Evolutionary conservation across 2,329 filamentous ascomycete genomes (phyloP).

Genomic region (Fusarium tanahbumbuense): DNA sequence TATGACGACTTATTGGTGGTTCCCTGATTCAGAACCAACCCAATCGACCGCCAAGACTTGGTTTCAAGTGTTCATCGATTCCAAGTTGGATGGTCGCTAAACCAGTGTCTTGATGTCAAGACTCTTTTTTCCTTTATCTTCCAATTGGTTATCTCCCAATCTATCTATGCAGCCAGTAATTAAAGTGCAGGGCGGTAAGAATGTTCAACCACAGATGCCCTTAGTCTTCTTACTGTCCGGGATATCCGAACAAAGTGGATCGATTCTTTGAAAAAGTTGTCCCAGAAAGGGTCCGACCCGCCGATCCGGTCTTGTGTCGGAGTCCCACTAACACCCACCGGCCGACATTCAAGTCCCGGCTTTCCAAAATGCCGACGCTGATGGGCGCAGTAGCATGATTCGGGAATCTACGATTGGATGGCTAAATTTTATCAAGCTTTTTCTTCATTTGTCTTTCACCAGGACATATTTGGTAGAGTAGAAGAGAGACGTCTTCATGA

Average conservation of each 20-base stretch:
- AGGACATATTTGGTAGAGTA: background rate
- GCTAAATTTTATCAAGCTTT: background rate
- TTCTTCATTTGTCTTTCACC: background rate
- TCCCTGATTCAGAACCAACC: slow-evolving; percentile 29
- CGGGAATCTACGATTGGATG: slow-evolving; percentile 6
- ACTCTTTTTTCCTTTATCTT: slow-evolving; percentile 5
- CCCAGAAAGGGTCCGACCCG: slow-evolving; percentile 22
- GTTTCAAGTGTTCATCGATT: slow-evolving; percentile 25
- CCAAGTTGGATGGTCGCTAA: slow-evolving; percentile 21
- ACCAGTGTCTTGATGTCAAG: slow-evolving; percentile 23
- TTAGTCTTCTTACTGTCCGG: slow-evolving; percentile 9
- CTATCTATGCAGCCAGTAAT: background rate
- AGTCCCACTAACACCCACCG: slow-evolving; percentile 25
- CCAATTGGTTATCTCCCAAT: slow-evolving; percentile 7
- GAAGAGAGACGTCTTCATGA: slow-evolving; percentile 6
- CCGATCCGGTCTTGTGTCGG: slow-evolving; percentile 35
- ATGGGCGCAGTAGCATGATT: slow-evolving; percentile 8
- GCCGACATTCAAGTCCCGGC: slow-evolving; percentile 20
- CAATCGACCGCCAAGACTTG: slow-evolving; percentile 7
- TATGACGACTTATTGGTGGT: slow-evolving; percentile 36
- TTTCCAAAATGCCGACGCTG: slow-evolving; percentile 19
- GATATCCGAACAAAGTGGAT: slow-evolving; percentile 35
- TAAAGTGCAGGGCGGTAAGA: slow-evolving; percentile 1
- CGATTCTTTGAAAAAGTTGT: slow-evolving; percentile 21
- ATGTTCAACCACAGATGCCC: background rate